A percentile compares a stretch with the other conserved stretches of the same genome.
phyloP scores from a whole-genome alignment of 352 stramenopile species.

The Phytophthora nicotianae region DNA sequence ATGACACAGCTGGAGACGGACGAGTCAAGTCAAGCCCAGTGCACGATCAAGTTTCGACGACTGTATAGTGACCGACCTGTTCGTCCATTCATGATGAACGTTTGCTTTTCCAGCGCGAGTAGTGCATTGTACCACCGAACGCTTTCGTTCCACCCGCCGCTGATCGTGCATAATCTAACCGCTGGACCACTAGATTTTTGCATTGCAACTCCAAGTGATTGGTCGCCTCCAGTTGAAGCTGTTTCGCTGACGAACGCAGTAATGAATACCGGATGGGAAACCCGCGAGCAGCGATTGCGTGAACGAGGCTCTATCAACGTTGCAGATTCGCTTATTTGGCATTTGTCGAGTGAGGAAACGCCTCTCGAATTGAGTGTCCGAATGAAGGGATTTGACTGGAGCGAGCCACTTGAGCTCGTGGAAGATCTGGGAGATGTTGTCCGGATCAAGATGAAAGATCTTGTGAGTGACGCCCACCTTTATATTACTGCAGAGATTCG shows the following conservation, averaged over 20 bases:
- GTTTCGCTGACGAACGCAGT: conserved; percentile 40
- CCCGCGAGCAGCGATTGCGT: conserved; percentile 72
- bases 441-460: conserved; percentile 80
- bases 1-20: conserved; percentile 36
- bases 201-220: conserved; percentile 73
- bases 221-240: conserved; percentile 55
- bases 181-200: conserved; percentile 76
- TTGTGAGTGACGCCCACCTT: conserved; percentile 73
- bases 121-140: conserved; percentile 73
- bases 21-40: conserved; percentile 39
- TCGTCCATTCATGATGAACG: conserved; percentile 82
- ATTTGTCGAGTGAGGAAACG: conserved; percentile 80
- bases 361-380: conserved; percentile 78
- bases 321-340: conserved; percentile 82
- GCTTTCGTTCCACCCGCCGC: conserved; percentile 74
- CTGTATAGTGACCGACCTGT: conserved; percentile 78
- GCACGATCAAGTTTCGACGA: conserved; percentile 80
- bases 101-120: conserved; percentile 58
- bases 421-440: conserved; percentile 58
- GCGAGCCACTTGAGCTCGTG: conserved; percentile 63
- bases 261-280: conserved; percentile 72
- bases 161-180: conserved; percentile 84
- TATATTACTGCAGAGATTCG: conserved; percentile 75
- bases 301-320: conserved; percentile 81
- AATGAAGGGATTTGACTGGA: conserved; percentile 90